A percentile compares a stretch with the other conserved stretches of the same genome.
phyloP scores from a whole-genome alignment of 441 rosid genomes.

The Euphorbia corollata region DNA sequence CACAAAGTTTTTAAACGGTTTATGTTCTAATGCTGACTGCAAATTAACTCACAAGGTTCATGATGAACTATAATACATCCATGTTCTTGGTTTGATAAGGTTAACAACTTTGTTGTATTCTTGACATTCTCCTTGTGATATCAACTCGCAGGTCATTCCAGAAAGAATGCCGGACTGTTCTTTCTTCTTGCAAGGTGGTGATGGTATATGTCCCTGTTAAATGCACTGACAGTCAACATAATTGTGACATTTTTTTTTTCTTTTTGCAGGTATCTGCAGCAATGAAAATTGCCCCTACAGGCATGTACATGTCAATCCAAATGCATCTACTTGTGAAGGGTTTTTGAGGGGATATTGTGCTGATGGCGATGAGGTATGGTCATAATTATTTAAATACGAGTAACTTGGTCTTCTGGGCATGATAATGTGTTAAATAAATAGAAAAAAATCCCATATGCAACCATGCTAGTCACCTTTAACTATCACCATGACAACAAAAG shows the following conservation, averaged over 20 bases:
- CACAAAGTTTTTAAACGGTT: slow-evolving; percentile 85
- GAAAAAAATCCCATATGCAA: background rate
- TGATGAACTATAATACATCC: slow-evolving; percentile 18
- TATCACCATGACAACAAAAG: background rate
- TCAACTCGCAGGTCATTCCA: slow-evolving; percentile 74
- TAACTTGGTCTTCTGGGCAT: background rate
- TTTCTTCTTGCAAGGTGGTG: slow-evolving; percentile 78
- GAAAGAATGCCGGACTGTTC: slow-evolving; percentile 99
- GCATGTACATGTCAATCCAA: slow-evolving; percentile 91
- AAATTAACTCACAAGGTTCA: slow-evolving; percentile 91
- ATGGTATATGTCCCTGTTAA: slow-evolving; percentile 15
- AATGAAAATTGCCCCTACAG: slow-evolving; percentile 75
- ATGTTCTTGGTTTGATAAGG: slow-evolving; percentile 11
- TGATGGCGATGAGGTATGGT: slow-evolving; percentile 82
- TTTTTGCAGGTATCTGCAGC: slow-evolving; percentile 73
- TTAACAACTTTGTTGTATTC: slow-evolving; percentile 10
- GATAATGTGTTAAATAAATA: background rate
- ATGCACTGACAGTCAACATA: slow-evolving; percentile 5
- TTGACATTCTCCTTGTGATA: slow-evolving; percentile 18
- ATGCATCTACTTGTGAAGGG: slow-evolving; percentile 68
- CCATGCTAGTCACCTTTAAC: too few relatives aligned
- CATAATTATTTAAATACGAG: background rate
- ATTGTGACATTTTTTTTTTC: slow-evolving; percentile 22
- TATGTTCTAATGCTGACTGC: slow-evolving; percentile 67
- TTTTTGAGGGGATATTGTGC: slow-evolving; percentile 91